Evolutionary conservation across 352 stramenopile species (phyloP).

Genomic region (Globisporangium barbulae): DNA sequence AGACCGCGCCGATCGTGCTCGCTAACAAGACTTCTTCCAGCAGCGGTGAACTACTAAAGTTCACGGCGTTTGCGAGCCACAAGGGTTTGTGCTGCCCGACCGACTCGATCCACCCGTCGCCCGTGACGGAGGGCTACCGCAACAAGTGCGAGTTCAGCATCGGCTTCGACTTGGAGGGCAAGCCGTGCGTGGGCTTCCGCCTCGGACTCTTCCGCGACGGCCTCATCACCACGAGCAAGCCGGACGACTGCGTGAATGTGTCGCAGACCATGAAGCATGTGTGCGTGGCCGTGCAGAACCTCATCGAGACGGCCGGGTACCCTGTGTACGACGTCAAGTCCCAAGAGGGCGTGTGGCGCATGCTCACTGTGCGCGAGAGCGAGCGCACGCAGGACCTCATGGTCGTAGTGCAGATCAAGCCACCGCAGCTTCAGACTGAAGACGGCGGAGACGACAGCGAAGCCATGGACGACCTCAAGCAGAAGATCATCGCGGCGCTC

Average conservation of each 20-base stretch:
- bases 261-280: constrained; percentile 79
- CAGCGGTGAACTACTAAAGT: neutral
- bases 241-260: constrained; percentile 77
- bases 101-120: constrained; percentile 85
- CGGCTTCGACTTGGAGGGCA: constrained; percentile 71
- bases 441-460: constrained; percentile 15
- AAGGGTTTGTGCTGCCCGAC: constrained; percentile 83
- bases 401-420: constrained; percentile 77
- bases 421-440: constrained; percentile 19
- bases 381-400: constrained; percentile 70
- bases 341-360: constrained; percentile 69
- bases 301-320: constrained; percentile 50
- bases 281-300: constrained; percentile 56
- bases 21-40: constrained; percentile 3
- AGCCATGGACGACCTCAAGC: constrained; percentile 35
- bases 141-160: constrained; percentile 99
- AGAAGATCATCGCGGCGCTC: constrained; percentile 42
- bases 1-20: constrained; percentile 29
- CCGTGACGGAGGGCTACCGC: constrained; percentile 86
- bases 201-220: constrained; percentile 80
- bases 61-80: constrained; percentile 76
- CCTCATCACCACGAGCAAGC: constrained; percentile 62
- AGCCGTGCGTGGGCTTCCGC: constrained; percentile 87
- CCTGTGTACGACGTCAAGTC: constrained; percentile 74
- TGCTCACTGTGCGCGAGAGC: constrained; percentile 72